Evolutionary conservation across 441 rosid species (phyloP).

Genomic region (Jatropha podagrica): DNA sequence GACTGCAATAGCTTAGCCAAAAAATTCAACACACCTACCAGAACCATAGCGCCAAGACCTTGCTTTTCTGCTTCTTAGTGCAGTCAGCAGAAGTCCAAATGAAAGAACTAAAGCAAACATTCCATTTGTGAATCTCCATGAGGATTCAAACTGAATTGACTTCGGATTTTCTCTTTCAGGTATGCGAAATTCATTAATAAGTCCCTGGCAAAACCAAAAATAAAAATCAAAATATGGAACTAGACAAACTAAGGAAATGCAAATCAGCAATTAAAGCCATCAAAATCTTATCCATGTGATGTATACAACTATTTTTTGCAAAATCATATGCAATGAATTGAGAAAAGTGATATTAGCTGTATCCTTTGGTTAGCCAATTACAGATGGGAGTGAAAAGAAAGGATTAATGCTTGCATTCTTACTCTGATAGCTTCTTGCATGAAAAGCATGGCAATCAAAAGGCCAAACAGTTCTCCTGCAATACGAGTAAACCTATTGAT

Average conservation of each 20-base stretch:
- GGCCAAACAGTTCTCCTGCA: slow-evolving; percentile 82
- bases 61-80: slow-evolving; percentile 73
- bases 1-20: background rate
- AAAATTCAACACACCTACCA: slow-evolving; percentile 34
- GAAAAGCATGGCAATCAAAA: slow-evolving; percentile 82
- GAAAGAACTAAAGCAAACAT: slow-evolving; percentile 76
- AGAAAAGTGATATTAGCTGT: background rate
- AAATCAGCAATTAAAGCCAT: background rate
- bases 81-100: slow-evolving; percentile 74
- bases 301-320: background rate
- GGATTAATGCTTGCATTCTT: slow-evolving; percentile 25
- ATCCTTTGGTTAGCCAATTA: background rate
- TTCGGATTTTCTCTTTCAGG: slow-evolving; percentile 58
- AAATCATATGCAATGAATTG: background rate
- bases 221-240: slow-evolving; percentile 16
- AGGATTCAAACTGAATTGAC: slow-evolving; percentile 43
- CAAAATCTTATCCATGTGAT: background rate
- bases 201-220: slow-evolving; percentile 48
- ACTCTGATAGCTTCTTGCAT: slow-evolving; percentile 80
- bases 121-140: slow-evolving; percentile 83
- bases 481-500: slow-evolving; percentile 77
- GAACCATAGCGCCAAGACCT: slow-evolving; percentile 81
- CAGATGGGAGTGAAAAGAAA: background rate
- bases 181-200: slow-evolving; percentile 57
- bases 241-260: background rate